Evolutionary conservation across 202 grass and related monocot species (phyloP).

Genomic region (Dendrocalamus latiflorus): DNA sequence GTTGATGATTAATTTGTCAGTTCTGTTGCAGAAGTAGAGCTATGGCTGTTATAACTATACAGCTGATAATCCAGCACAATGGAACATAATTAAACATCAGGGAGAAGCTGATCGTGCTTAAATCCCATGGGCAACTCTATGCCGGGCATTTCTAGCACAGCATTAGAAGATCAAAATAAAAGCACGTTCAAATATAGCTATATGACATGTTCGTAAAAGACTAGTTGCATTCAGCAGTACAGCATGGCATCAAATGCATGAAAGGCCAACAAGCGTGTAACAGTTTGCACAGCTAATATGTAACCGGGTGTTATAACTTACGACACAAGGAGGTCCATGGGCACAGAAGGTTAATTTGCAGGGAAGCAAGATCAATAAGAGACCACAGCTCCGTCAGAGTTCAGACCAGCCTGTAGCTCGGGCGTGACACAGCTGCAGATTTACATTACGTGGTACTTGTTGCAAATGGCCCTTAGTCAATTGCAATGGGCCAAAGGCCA

Average conservation of each 20-base stretch:
- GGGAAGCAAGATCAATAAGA: not conserved
- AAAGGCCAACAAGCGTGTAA: not conserved
- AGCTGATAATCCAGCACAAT: not conserved
- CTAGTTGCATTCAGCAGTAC: not conserved
- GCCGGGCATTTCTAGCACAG: not conserved
- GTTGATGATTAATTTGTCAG: not conserved
- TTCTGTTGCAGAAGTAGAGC: not conserved
- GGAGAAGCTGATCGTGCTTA: not conserved
- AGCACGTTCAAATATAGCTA: not conserved
- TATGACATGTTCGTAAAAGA: not conserved
- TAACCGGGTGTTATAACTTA: not conserved
- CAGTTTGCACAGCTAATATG: not conserved
- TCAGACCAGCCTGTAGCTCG: not conserved
- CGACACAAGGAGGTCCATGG: not conserved
- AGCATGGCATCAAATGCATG: not conserved
- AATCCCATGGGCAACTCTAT: not conserved
- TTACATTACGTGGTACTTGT: no score
- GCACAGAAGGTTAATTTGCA: not conserved
- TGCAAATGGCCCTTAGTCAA: no score
- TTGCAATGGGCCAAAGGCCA: no score
- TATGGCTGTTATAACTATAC: not conserved
- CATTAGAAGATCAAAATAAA: not conserved
- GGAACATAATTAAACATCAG: not conserved
- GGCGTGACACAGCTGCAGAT: not conserved
- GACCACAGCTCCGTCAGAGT: not conserved